Evolutionary conservation across 352 stramenopile species (phyloP).

Genomic region (Globisporangium cederbergense): DNA sequence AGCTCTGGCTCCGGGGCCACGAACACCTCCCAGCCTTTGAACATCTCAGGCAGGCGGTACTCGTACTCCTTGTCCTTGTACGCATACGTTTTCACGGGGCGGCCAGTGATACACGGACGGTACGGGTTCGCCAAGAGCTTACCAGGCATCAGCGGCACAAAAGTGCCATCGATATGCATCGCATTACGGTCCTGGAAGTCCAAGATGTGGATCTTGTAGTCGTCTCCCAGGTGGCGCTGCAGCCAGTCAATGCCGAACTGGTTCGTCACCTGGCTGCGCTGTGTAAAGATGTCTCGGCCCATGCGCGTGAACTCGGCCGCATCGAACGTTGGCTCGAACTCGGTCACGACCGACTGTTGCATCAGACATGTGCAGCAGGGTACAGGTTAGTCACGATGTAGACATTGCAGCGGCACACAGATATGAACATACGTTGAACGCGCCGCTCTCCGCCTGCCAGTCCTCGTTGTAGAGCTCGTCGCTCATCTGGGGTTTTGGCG

Average conservation of each 20-base stretch:
- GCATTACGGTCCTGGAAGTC: constrained; percentile 90
- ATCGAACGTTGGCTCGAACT: constrained; percentile 89
- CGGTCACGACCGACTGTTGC: constrained; percentile 73
- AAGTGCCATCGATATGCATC: constrained; percentile 91
- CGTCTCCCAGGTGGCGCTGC: constrained; percentile 77
- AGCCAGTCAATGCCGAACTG: constrained; percentile 90
- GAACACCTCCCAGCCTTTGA: constrained; percentile 90
- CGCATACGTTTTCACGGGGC: constrained; percentile 81
- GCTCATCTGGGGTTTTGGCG: constrained; percentile 88
- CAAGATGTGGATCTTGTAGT: constrained; percentile 85
- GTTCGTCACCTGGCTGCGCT: constrained; percentile 90
- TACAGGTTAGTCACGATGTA: not conserved
- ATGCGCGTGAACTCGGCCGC: constrained; percentile 90
- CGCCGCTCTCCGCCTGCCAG: constrained; percentile 72
- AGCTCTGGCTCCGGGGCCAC: constrained; percentile 83
- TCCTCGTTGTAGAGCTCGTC: constrained; percentile 88
- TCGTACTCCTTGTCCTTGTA: constrained; percentile 89
- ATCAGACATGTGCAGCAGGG: not conserved
- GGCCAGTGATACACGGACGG: constrained; percentile 84
- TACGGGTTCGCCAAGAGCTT: constrained; percentile 87
- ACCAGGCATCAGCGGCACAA: constrained; percentile 81
- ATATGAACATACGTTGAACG: constrained; percentile 58
- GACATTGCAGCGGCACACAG: not conserved
- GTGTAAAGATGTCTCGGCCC: constrained; percentile 88
- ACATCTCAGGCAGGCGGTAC: constrained; percentile 88